Evolutionary conservation across 441 rosid genomes (phyloP).

Genomic region (Sinapis alba): DNA sequence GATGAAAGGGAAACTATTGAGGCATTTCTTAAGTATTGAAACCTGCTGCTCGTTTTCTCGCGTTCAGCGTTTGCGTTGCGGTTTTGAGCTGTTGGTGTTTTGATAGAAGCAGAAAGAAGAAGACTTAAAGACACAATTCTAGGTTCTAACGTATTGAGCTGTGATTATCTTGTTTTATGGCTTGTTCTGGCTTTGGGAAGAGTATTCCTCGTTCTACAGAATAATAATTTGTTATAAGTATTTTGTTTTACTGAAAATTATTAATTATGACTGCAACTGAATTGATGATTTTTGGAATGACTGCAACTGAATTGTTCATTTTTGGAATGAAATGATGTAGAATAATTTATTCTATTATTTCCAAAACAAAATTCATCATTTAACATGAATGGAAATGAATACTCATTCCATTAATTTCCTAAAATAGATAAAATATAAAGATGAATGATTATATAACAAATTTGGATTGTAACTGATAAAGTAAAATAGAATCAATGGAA

Average conservation of each 20-base stretch:
- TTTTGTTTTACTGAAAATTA: not conserved
- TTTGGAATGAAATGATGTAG: too few species aligned
- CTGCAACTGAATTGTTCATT: too few species aligned
- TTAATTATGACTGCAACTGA: too few species aligned
- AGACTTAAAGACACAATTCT: not conserved
- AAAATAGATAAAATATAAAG: too few species aligned
- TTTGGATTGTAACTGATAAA: too few species aligned
- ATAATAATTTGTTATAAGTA: constrained; percentile 8
- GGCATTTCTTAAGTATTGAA: constrained; percentile 31
- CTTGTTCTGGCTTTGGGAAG: constrained; percentile 10
- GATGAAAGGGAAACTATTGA: constrained; percentile 47
- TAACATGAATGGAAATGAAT: too few species aligned
- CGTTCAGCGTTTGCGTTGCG: constrained; percentile 30
- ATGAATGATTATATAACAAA: too few species aligned
- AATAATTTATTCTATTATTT: too few species aligned
- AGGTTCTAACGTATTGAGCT: not conserved
- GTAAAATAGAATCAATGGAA: too few species aligned
- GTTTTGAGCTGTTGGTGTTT: constrained; percentile 9
- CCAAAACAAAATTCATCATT: too few species aligned
- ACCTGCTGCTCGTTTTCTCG: constrained; percentile 24
- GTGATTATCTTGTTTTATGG: constrained; percentile 5
- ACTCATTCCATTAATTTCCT: too few species aligned
- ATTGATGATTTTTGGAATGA: too few species aligned
- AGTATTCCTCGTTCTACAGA: constrained; percentile 20
- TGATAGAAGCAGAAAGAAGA: not conserved